Conservation (phyloP, 2,329 filamentous ascomycete species). For the Xylaria sp. region DNA sequence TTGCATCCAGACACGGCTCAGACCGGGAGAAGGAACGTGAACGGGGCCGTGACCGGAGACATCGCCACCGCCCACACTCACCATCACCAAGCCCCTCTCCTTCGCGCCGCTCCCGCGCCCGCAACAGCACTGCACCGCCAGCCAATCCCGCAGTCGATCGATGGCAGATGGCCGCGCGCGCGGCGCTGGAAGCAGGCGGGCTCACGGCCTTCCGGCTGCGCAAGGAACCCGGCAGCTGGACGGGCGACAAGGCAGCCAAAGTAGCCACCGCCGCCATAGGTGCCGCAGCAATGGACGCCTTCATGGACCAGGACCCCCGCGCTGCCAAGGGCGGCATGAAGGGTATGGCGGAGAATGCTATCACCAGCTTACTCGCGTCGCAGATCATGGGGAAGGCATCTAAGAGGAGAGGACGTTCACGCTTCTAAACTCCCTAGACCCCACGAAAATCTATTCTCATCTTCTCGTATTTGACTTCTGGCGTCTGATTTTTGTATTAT, state of each 20-base stretch:
- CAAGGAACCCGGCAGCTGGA: slow-evolving; percentile 58
- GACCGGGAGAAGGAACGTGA: slow-evolving; percentile 31
- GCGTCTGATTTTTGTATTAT: background rate
- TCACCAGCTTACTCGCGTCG: slow-evolving; percentile 46
- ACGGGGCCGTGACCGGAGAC: slow-evolving; percentile 38
- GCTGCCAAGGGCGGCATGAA: slow-evolving; percentile 43
- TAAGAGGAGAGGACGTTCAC: slow-evolving; percentile 15
- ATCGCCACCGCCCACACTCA: slow-evolving; percentile 32
- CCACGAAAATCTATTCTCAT: too few relatives aligned
- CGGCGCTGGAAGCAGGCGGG: slow-evolving; percentile 60
- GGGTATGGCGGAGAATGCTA: slow-evolving; percentile 47
- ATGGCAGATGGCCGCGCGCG: slow-evolving; percentile 55
- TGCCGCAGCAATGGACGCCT: slow-evolving; percentile 59
- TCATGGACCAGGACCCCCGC: slow-evolving; percentile 51
- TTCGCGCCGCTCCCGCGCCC: slow-evolving; percentile 28
- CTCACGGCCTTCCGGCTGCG: slow-evolving; percentile 59
- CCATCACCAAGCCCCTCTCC: slow-evolving; percentile 38
- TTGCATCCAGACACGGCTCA: slow-evolving; percentile 20
- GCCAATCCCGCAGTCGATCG: slow-evolving; percentile 36
- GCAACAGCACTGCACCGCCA: slow-evolving; percentile 27
- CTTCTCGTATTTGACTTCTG: background rate
- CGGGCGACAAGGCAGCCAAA: slow-evolving; percentile 60
- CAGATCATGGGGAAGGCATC: slow-evolving; percentile 46
- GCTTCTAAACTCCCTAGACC: background rate
- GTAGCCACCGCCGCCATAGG: slow-evolving; percentile 60